Base-by-base conservation (phyloP, 495 filamentous ascomycete species). In the Penicillium pancosmium region DNA sequence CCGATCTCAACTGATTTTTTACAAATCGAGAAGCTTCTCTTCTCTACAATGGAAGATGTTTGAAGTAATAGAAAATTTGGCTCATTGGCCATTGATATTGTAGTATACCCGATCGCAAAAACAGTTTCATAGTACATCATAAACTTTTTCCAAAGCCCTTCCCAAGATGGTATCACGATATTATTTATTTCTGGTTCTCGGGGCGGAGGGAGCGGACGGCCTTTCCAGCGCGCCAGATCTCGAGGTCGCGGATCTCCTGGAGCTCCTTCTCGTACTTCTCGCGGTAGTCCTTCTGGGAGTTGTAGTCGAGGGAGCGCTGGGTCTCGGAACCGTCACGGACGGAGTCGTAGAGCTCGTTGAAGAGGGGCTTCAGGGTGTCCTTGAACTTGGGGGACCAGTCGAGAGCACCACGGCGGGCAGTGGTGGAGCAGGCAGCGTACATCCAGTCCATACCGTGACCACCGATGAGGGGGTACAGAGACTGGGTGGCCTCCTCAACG, bases 401-500 rank as follows among this genome's bases (percentile, higher is more conserved):
- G 73, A 98, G 96, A 79, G 94, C 94, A 80, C 94, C 94, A 73
- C 94, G 92, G 72, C 94, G 90, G 68, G 94, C 94, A 41, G 95
- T 98, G 69, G 95, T 98, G 54, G 93, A 98, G 89, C 94, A 98
- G 64, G 94, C 94, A 67, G 93, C 92, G 83, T 96, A 98, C 95
- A 98, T 98, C 91, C 94, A 98, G 84, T 98, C 94, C 94, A 98
- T 98, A 66, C 94, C 94, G 76, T 98, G 88, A 69, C 82, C 84
- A 73, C 92, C 94, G 69, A 98, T 98, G 65, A 98, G 83, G 56
- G 94, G 94, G 85, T 98, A 98, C 59, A 98, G 84, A 65, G 87
- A 91, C 86, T 98, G 95, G 41, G 94, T 98, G 60, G 94, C 94
- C 82, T 98, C 94, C 84, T 98, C 94, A 58, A 98, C 94, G 63